A percentile compares a stretch with the other conserved stretches of the same genome.
Evolutionary conservation across 2,329 filamentous ascomycete genomes (phyloP).

Genomic region (Pseudogymnoascus sp.): DNA sequence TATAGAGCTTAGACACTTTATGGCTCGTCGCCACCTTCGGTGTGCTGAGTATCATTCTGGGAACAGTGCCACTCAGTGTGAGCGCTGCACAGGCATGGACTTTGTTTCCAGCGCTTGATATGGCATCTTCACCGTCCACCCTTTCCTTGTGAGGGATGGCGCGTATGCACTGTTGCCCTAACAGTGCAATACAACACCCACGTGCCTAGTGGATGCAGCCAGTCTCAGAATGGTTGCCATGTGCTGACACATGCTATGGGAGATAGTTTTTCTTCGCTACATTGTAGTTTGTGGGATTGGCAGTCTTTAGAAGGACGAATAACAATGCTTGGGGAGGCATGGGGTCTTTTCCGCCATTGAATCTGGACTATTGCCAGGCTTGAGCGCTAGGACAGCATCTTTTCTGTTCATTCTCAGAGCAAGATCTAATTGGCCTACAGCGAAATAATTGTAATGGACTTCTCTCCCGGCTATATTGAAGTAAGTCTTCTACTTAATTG

Average conservation of each 20-base stretch:
- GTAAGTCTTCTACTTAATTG: background rate
- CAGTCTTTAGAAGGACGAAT: background rate
- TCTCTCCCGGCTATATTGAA: background rate
- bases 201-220: background rate
- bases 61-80: background rate
- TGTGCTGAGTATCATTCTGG: background rate
- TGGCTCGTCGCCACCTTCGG: background rate
- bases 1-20: background rate
- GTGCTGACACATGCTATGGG: background rate
- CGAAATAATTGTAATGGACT: background rate
- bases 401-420: background rate
- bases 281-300: background rate
- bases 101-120: background rate
- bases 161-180: background rate
- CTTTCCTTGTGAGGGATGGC: background rate
- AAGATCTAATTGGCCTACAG: background rate
- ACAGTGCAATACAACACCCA: background rate
- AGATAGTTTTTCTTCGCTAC: background rate
- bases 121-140: background rate
- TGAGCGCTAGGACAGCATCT: background rate
- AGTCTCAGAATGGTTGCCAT: background rate
- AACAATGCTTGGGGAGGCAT: background rate
- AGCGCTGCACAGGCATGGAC: background rate
- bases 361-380: background rate
- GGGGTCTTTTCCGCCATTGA: background rate